Conservation (phyloP, 169 alveolate genomes). For the Eimeria brunetti region DNA sequence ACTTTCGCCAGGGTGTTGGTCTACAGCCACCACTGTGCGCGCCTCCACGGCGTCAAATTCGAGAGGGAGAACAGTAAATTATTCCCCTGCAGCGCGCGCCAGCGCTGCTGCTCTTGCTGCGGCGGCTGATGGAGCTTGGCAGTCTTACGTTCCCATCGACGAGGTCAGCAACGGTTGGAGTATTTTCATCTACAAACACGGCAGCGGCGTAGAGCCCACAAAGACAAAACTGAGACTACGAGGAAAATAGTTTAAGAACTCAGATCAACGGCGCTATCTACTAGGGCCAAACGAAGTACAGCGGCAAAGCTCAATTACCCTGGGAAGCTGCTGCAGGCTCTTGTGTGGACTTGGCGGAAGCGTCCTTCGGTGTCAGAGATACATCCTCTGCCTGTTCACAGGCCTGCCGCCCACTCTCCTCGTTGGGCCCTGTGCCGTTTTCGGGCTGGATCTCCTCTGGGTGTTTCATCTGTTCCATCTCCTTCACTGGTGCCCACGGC, state of each 20-base stretch:
- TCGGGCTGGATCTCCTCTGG: background rate
- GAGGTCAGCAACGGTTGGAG: slow-evolving; percentile 24
- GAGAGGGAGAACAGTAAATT: background rate
- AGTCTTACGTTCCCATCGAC: slow-evolving; percentile 2
- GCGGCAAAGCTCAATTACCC: background rate
- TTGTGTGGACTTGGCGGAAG: background rate
- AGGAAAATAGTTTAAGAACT: background rate
- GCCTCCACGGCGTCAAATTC: background rate
- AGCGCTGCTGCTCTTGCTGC: background rate
- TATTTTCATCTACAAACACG: background rate
- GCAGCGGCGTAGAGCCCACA: background rate
- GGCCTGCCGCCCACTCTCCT: background rate
- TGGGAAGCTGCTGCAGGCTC: background rate
- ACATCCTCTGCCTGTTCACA: background rate
- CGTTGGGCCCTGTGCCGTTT: background rate
- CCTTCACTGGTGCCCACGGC: background rate
- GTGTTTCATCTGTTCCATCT: background rate
- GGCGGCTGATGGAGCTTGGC: background rate
- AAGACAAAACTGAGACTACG: background rate
- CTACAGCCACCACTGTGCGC: background rate
- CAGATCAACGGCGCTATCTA: background rate
- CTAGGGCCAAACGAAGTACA: background rate
- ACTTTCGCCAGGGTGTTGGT: no score
- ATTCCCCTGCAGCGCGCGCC: background rate
- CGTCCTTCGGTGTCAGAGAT: background rate